Percentiles rank a stretch among this genome's conserved stretches.
phyloP scores from a whole-genome alignment of 2,329 filamentous ascomycete genomes.

The Ustilaginoidea virens region DNA sequence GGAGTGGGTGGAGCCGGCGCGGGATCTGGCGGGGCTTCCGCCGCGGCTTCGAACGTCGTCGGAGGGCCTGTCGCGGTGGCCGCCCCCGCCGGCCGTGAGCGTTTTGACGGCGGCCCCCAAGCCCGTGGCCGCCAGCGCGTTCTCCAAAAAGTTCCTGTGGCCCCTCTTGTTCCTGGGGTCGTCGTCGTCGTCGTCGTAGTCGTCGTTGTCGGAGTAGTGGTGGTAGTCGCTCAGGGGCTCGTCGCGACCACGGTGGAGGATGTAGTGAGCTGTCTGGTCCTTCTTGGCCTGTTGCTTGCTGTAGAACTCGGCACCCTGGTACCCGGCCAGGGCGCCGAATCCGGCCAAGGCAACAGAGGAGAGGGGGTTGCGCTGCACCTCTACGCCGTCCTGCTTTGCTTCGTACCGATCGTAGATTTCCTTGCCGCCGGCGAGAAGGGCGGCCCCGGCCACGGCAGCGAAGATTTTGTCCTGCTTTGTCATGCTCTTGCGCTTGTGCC shows the following conservation, averaged over 20 bases:
- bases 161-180: slow-evolving; percentile 40
- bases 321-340: slow-evolving; percentile 47
- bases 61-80: slow-evolving; percentile 21
- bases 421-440: slow-evolving; percentile 49
- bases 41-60: slow-evolving; percentile 33
- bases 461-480: slow-evolving; percentile 51
- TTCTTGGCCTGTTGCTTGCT: slow-evolving; percentile 44
- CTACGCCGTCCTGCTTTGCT: slow-evolving; percentile 31
- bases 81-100: slow-evolving; percentile 33
- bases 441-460: slow-evolving; percentile 48
- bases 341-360: slow-evolving; percentile 46
- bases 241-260: slow-evolving; percentile 38
- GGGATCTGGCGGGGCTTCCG: slow-evolving; percentile 26
- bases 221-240: slow-evolving; percentile 37
- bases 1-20: slow-evolving; percentile 36
- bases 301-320: slow-evolving; percentile 47
- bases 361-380: slow-evolving; percentile 41
- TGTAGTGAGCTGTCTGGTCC: slow-evolving; percentile 36
- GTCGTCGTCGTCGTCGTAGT: slow-evolving; percentile 20
- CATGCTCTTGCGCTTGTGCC: slow-evolving; percentile 30
- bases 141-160: slow-evolving; percentile 49
- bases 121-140: slow-evolving; percentile 44
- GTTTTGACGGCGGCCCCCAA: slow-evolving; percentile 46
- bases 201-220: slow-evolving; percentile 43
- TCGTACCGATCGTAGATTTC: slow-evolving; percentile 50